Evolutionary conservation across 495 filamentous ascomycete genomes (phyloP).

Genomic region (Daldinia decipiens): DNA sequence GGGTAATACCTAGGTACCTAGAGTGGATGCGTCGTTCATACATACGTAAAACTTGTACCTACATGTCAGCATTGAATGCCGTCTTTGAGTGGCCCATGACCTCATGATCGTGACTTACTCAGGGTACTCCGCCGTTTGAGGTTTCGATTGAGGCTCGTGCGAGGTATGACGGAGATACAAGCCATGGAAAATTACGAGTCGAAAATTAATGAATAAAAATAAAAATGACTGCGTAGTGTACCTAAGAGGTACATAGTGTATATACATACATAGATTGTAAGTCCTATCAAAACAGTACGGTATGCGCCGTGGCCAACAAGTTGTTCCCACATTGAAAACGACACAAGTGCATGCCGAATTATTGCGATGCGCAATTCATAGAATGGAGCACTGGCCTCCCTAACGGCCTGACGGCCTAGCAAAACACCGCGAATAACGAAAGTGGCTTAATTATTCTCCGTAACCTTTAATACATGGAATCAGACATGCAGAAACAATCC

Average conservation of each 20-base stretch:
- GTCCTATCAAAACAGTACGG: slow-evolving; percentile 1
- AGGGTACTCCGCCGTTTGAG: slow-evolving; percentile 17
- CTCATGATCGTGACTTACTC: slow-evolving; percentile 27
- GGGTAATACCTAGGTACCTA: too few species aligned
- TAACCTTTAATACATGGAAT: slow-evolving; percentile 19
- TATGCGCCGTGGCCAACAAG: slow-evolving; percentile 4
- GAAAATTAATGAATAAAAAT: slow-evolving; percentile 4
- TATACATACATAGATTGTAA: not conserved
- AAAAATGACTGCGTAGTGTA: not conserved
- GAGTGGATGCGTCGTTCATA: slow-evolving; percentile 13
- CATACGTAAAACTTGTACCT: slow-evolving; percentile 23
- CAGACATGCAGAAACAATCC: slow-evolving; percentile 8
- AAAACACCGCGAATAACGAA: slow-evolving; percentile 27
- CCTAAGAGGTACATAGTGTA: too few species aligned
- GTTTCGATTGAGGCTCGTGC: slow-evolving; percentile 42
- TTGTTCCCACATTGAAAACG: slow-evolving; percentile 30
- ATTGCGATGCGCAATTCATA: slow-evolving; percentile 41
- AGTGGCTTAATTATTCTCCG: slow-evolving; percentile 41
- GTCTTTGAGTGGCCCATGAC: slow-evolving; percentile 34
- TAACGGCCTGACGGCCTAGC: slow-evolving; percentile 8
- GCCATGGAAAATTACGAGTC: slow-evolving; percentile 18
- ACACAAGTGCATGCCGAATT: slow-evolving; percentile 31
- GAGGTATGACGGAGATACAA: slow-evolving; percentile 42
- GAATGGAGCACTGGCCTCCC: slow-evolving; percentile 18
- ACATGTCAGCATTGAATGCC: slow-evolving; percentile 21